These are phyloP conservation scores for Cladorrhinum samala DNA, from an alignment of 495 filamentous ascomycete genomes.

Conservation along the genomic window DNA sequence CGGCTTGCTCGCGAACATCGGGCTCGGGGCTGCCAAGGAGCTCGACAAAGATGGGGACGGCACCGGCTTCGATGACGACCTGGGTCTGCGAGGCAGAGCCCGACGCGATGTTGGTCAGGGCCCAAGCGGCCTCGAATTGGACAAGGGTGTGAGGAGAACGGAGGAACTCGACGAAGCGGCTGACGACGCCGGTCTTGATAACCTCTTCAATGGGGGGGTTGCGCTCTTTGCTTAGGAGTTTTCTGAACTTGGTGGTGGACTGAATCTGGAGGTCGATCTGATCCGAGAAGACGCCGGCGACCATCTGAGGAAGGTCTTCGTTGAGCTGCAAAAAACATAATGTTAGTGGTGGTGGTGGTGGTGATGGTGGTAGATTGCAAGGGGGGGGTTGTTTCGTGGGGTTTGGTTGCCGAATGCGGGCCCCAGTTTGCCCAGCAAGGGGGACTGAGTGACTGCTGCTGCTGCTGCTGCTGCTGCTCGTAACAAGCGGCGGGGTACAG, in stretches of 20 bases:
- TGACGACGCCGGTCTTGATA: slow-evolving; percentile 97
- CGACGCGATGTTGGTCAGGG: slow-evolving; percentile 97
- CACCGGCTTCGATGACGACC: slow-evolving; percentile 96
- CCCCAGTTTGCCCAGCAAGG: slow-evolving; percentile 5
- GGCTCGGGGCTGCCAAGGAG: slow-evolving; percentile 91
- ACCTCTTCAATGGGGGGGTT: slow-evolving; percentile 99
- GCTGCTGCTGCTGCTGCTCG: no score
- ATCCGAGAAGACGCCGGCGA: slow-evolving; percentile 94
- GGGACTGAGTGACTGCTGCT: no score
- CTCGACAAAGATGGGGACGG: slow-evolving; percentile 98
- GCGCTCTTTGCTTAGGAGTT: slow-evolving; percentile 95
- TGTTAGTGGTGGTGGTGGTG: no score
- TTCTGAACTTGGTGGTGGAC: slow-evolving; percentile 98
- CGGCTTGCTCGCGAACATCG: slow-evolving; percentile 96
- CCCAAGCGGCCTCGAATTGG: slow-evolving; percentile 99
- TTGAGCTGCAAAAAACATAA: slow-evolving; percentile 66
- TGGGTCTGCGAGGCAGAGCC: slow-evolving; percentile 96
- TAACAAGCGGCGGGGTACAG: slow-evolving; percentile 25
- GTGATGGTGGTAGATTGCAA: background rate
- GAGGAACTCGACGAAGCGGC: slow-evolving; percentile 96
- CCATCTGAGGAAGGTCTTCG: slow-evolving; percentile 97
- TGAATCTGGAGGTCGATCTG: slow-evolving; percentile 97
- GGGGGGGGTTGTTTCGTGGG: background rate
- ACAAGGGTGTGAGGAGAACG: slow-evolving; percentile 96
- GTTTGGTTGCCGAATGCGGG: slow-evolving; percentile 12